Conservation (phyloP, 768 basidiomycete genomes). For the Rhodotorula diobovata region DNA sequence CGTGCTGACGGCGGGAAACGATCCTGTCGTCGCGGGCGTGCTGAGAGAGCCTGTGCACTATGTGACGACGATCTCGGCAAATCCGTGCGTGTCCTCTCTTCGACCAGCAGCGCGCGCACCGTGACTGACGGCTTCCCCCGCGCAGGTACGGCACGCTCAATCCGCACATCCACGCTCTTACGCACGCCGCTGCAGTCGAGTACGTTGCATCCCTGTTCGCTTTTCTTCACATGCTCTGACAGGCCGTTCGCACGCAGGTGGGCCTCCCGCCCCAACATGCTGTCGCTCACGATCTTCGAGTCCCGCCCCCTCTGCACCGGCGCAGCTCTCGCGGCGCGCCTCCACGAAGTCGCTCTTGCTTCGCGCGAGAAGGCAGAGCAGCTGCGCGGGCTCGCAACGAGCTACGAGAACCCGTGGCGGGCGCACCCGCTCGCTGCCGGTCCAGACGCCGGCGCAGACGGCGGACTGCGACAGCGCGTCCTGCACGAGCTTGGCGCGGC, state of each 20-base stretch:
- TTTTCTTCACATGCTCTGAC: neutral
- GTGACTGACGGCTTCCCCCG: neutral
- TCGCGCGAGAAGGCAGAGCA: neutral
- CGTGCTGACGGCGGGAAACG: neutral
- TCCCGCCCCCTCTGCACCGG: slow-evolving; percentile 3
- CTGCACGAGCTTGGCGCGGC: neutral
- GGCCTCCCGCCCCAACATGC: neutral
- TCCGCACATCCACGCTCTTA: slow-evolving; percentile 3
- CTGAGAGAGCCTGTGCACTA: slow-evolving; percentile 7
- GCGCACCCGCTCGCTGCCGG: slow-evolving; percentile 4
- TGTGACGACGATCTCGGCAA: slow-evolving; percentile 5
- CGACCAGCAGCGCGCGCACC: too few relatives aligned
- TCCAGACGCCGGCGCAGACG: neutral
- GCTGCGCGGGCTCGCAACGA: slow-evolving; percentile 1
- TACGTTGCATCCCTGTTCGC: neutral
- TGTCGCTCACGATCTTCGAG: slow-evolving; percentile 2
- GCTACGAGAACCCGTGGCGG: slow-evolving; percentile 1
- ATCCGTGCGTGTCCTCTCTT: neutral
- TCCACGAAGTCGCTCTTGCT: neutral
- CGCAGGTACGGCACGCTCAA: slow-evolving; percentile 5
- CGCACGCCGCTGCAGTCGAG: neutral
- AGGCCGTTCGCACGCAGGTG: neutral
- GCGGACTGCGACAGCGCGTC: neutral
- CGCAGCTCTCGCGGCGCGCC: slow-evolving; percentile 9
- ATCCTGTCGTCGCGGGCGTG: neutral